phyloP scores from a whole-genome alignment of 2,329 filamentous ascomycete genomes.

The Fusarium subglutinans region DNA sequence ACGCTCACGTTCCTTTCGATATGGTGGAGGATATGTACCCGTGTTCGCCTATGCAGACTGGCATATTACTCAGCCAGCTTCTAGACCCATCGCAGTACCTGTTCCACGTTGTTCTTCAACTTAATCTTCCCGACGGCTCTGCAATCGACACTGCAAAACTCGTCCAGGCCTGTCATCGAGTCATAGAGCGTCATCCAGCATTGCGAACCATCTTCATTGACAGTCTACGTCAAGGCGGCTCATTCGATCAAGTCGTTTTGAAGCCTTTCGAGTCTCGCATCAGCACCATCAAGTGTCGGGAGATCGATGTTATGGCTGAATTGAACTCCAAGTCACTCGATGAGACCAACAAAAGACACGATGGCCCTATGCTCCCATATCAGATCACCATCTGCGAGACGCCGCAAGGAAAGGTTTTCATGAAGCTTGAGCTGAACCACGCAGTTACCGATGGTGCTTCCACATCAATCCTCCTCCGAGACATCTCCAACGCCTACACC shows the following conservation, averaged over 20 bases:
- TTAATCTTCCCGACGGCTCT: not conserved
- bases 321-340: constrained; percentile 28
- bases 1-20: constrained; percentile 16
- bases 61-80: constrained; percentile 49
- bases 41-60: constrained; percentile 51
- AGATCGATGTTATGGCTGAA: constrained; percentile 39
- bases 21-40: constrained; percentile 50
- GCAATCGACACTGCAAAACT: constrained; percentile 10
- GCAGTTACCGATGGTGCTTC: constrained; percentile 49
- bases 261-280: not conserved
- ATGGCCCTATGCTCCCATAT: constrained; percentile 29
- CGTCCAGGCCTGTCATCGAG: constrained; percentile 14
- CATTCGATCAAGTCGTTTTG: constrained; percentile 46
- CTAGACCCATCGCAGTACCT: constrained; percentile 23
- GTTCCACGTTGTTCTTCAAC: constrained; percentile 32
- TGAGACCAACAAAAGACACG: constrained; percentile 16
- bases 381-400: constrained; percentile 41
- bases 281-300: constrained; percentile 24
- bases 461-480: constrained; percentile 40
- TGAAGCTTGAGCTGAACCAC: constrained; percentile 49
- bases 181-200: constrained; percentile 44
- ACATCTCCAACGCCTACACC: constrained; percentile 44
- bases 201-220: constrained; percentile 48
- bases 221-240: constrained; percentile 27
- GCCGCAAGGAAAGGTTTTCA: constrained; percentile 7